These are phyloP conservation scores for Cladosporium sp. DNA, from an alignment of 2,329 filamentous ascomycete genomes.

Conservation along the genomic window DNA sequence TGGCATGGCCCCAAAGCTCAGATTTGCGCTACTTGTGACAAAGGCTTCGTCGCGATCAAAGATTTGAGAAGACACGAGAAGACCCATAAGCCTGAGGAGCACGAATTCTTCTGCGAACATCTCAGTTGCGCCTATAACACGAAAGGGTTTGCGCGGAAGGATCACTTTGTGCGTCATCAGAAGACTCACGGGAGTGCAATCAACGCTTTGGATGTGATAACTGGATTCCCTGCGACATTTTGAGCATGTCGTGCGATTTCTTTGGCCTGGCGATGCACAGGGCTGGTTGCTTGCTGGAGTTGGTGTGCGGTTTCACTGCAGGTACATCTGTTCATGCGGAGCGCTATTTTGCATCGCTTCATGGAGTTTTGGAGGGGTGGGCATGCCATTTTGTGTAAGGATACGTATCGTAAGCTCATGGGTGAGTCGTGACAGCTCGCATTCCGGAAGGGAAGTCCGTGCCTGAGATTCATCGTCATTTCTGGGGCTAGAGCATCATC, in stretches of 20 bases:
- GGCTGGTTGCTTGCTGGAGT: not conserved
- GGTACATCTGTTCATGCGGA: not conserved
- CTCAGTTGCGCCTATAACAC: not conserved
- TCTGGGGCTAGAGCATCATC: not conserved
- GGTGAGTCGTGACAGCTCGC: not conserved
- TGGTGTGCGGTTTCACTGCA: not conserved
- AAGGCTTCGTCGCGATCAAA: slow-evolving; percentile 2
- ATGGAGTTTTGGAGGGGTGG: not conserved
- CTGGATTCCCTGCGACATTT: not conserved
- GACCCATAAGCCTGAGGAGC: not conserved
- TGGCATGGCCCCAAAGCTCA: not conserved
- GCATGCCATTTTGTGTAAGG: not conserved
- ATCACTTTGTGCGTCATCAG: slow-evolving; percentile 4
- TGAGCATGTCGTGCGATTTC: not conserved
- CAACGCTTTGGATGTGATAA: not conserved
- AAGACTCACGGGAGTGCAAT: not conserved
- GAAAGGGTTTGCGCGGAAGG: not conserved
- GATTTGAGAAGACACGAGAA: slow-evolving; percentile 1
- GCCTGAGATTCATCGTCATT: not conserved
- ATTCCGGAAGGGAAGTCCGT: not conserved
- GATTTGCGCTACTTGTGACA: not conserved
- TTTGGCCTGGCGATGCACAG: too few relatives aligned
- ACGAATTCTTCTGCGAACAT: not conserved
- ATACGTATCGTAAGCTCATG: not conserved
- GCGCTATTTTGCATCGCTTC: not conserved